A percentile compares a stretch with the other conserved stretches of the same genome.
These are phyloP conservation scores for Lactifluus echinatus DNA, from an alignment of 768 basidiomycete species.

Conservation along the genomic window DNA sequence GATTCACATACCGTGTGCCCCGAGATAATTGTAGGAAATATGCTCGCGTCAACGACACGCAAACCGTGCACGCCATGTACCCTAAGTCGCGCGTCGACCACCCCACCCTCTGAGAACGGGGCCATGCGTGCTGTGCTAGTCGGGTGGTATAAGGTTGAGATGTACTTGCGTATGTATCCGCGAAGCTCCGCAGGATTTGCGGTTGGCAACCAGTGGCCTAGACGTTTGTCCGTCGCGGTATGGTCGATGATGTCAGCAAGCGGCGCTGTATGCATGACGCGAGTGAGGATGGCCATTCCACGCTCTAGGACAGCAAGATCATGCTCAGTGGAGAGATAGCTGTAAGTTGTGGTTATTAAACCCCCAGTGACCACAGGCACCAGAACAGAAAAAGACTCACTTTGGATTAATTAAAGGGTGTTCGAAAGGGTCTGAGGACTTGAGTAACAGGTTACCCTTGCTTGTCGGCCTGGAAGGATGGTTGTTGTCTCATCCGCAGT, in stretches of 20 bases:
- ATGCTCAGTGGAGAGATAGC: slow-evolving; percentile 36
- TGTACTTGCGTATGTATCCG: slow-evolving; percentile 27
- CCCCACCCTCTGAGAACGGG: slow-evolving; percentile 30
- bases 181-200: slow-evolving; percentile 31
- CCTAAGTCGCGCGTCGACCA: slow-evolving; percentile 35
- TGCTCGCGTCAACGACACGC: slow-evolving; percentile 39
- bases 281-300: slow-evolving; percentile 32
- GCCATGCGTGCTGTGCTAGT: slow-evolving; percentile 35
- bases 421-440: slow-evolving; percentile 35
- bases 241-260: slow-evolving; percentile 31
- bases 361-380: background rate
- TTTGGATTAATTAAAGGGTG: slow-evolving; percentile 38
- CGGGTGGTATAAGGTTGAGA: slow-evolving; percentile 39
- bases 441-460: slow-evolving; percentile 33
- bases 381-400: slow-evolving; percentile 23
- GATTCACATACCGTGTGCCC: slow-evolving; percentile 37
- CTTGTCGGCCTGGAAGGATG: slow-evolving; percentile 34
- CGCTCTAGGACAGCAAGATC: slow-evolving; percentile 35
- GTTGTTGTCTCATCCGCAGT: background rate
- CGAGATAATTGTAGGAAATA: slow-evolving; percentile 36
- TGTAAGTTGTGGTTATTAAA: slow-evolving; percentile 15
- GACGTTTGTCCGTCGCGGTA: slow-evolving; percentile 22
- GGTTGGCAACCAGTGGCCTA: slow-evolving; percentile 33
- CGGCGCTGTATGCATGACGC: slow-evolving; percentile 33
- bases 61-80: slow-evolving; percentile 38